Base-by-base conservation (phyloP, 2,329 filamentous ascomycete genomes). In the Sphaerulina vaccinii region DNA sequence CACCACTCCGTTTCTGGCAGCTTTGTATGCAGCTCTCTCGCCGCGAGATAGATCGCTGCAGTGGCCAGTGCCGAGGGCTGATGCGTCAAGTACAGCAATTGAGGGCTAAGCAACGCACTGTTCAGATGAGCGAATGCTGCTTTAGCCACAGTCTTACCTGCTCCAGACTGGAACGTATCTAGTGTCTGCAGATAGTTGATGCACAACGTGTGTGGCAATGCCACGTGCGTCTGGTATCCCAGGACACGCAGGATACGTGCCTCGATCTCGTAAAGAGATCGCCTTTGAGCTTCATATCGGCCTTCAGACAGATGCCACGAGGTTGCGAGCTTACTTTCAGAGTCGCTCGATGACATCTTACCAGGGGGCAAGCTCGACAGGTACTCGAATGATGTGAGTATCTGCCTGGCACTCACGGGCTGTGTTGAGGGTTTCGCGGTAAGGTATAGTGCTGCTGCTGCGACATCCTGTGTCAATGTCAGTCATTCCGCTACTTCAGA, bases 171-270 rank as follows among this genome's bases (percentile, higher is more conserved):
- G 56, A 84, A 78, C 41, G 87, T 85, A 52, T 90, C 88, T 15
- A 99, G 81, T 0, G 91, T 86, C 71, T 97, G 92, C 1, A 97
- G 81, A 68, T 97, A 99, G 5, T 91, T 96, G 52, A 97, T 81
- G 52, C 88, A 88, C 11, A 97, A 81, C 0, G 87, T 81, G 65
- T 97, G 89, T 0, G 93, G 93, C 0, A 96, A 79, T 1, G 88
- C 84, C 9, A 95, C 88, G 61, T 93, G 88, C 1, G 86, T 88
- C 63, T 95, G 82, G 70, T 96, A 97, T 11, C 85, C 84, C 0
- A 96, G 76, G 0, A 83, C 78, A 54, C 83, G 83, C 1, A 97
- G 79, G 15, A 97, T 83, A 35, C 84, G 82, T 3, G 86, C 82
- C 70, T 99, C 93, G 42, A 85, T 79, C n/a, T 79, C 74, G 38